phyloP scores from a whole-genome alignment of 2,329 filamentous ascomycete genomes.

The Diplodia corticola region DNA sequence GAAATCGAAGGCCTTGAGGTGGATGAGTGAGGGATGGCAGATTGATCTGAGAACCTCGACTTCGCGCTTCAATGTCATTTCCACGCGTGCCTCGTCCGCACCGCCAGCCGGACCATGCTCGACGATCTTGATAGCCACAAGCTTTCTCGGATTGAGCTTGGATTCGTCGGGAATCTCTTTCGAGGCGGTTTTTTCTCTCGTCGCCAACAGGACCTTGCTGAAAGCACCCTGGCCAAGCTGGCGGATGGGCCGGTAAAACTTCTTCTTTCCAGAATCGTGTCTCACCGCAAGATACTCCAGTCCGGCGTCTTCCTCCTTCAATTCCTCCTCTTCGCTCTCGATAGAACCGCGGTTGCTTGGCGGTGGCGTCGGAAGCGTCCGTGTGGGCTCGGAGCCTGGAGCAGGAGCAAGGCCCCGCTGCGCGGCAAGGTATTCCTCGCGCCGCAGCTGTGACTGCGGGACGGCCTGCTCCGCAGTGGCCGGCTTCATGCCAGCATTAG shows the following conservation, averaged over 20 bases:
- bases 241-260: slow-evolving; percentile 78
- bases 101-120: slow-evolving; percentile 93
- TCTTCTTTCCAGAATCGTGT: slow-evolving; percentile 65
- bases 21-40: slow-evolving; percentile 84
- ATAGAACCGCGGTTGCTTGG: slow-evolving; percentile 63
- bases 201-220: slow-evolving; percentile 89
- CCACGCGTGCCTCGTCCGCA: slow-evolving; percentile 87
- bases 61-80: slow-evolving; percentile 91
- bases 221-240: slow-evolving; percentile 91
- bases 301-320: slow-evolving; percentile 43
- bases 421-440: slow-evolving; percentile 79
- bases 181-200: slow-evolving; percentile 63
- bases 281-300: slow-evolving; percentile 49
- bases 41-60: slow-evolving; percentile 89
- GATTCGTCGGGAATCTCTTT: slow-evolving; percentile 48
- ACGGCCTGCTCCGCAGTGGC: slow-evolving; percentile 31
- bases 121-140: slow-evolving; percentile 94
- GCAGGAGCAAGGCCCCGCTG: slow-evolving; percentile 64
- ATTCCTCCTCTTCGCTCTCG: slow-evolving; percentile 56
- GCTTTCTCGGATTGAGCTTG: slow-evolving; percentile 66
- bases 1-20: slow-evolving; percentile 88
- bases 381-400: slow-evolving; percentile 28
- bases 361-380: slow-evolving; percentile 69
- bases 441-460: slow-evolving; percentile 56
- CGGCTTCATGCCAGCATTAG: slow-evolving; percentile 3